Evolutionary conservation across 164 flowering plant species (phyloP).

Genomic region (Tetrastigma voinierianum): DNA sequence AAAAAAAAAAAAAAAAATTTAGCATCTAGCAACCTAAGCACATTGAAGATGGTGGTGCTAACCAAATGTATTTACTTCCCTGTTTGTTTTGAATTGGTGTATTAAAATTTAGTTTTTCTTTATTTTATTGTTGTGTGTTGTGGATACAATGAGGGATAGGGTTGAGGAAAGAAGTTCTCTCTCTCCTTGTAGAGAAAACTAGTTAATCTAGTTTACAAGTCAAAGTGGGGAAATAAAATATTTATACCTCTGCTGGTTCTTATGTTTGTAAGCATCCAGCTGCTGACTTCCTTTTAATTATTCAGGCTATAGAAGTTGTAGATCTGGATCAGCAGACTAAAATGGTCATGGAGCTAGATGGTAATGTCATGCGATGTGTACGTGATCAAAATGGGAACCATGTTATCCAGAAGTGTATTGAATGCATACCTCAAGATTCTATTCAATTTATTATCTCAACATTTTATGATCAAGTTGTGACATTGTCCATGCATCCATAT

Average conservation of each 20-base stretch:
- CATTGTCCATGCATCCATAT: constrained; percentile 63
- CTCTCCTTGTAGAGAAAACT: background rate
- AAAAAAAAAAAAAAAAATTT: no score
- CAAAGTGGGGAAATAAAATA: background rate
- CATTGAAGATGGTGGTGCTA: background rate
- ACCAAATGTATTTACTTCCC: background rate
- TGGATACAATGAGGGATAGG: background rate
- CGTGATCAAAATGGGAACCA: constrained; percentile 76
- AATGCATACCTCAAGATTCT: constrained; percentile 58
- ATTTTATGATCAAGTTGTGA: constrained; percentile 58
- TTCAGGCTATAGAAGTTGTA: constrained; percentile 66
- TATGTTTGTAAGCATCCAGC: background rate
- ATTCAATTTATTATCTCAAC: constrained; percentile 53
- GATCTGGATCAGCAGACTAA: constrained; percentile 52
- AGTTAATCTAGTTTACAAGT: background rate
- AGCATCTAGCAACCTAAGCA: background rate
- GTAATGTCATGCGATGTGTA: constrained; percentile 59
- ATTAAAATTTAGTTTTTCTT: background rate
- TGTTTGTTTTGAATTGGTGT: background rate
- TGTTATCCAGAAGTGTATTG: constrained; percentile 72
- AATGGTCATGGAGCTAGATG: constrained; percentile 59
- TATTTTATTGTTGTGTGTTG: background rate
- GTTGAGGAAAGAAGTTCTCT: background rate
- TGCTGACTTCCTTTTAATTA: background rate
- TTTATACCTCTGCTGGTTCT: background rate